Percentiles rank a stretch among this genome's conserved stretches.
Conservation (phyloP, 306 rosid species). For the Benincasa hispida region DNA sequence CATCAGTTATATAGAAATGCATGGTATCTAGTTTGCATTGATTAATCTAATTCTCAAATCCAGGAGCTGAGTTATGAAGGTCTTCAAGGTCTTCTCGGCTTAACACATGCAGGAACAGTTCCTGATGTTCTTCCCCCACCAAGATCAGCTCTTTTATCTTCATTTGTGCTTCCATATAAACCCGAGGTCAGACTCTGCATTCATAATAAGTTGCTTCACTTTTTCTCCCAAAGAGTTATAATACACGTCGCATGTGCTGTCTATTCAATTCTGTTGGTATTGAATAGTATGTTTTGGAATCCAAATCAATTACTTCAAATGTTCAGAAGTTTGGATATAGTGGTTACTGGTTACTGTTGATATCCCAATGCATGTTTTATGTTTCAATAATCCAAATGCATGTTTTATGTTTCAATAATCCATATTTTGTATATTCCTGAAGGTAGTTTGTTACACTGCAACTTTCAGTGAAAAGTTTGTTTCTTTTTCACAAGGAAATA, state of each 20-base stretch:
- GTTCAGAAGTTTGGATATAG: not conserved
- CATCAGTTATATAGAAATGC: not conserved
- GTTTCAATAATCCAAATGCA: too few species aligned
- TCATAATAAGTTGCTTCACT: not conserved
- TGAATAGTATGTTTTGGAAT: not conserved
- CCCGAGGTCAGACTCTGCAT: constrained; percentile 29
- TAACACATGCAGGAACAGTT: constrained; percentile 48
- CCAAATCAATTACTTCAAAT: not conserved
- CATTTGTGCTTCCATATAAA: constrained; percentile 39
- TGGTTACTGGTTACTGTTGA: too few species aligned
- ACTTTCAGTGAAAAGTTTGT: too few species aligned
- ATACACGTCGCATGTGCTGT: not conserved
- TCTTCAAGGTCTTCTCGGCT: constrained; percentile 58
- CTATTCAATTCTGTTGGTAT: not conserved
- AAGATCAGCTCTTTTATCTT: constrained; percentile 39
- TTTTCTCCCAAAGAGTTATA: not conserved
- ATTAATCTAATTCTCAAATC: constrained; percentile 15
- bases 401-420: too few species aligned
- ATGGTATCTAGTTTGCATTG: not conserved
- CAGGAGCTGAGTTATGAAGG: constrained; percentile 53
- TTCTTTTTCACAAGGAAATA: too few species aligned
- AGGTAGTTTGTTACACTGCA: too few species aligned
- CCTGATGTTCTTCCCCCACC: constrained; percentile 30
- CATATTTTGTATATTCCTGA: too few species aligned
- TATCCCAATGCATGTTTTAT: too few species aligned